These are phyloP conservation scores for Dissoconium aciculare DNA, from an alignment of 2,329 filamentous ascomycete species.

Conservation along the genomic window DNA sequence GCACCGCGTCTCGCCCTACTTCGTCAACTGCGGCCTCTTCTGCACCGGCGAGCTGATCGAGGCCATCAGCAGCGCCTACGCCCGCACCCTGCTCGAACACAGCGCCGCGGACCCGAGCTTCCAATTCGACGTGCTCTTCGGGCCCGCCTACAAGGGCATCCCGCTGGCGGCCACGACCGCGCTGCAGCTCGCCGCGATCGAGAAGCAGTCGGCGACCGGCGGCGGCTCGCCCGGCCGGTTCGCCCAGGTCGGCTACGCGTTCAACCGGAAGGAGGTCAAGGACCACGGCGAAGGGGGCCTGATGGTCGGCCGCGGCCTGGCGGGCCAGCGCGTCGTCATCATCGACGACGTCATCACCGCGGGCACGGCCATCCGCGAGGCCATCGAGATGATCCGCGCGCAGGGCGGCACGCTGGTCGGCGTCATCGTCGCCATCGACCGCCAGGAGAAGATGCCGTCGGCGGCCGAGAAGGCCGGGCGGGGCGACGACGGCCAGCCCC, in stretches of 20 bases:
- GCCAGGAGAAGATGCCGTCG: conserved; percentile 65
- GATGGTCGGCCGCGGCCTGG: conserved; percentile 75
- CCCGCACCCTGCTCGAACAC: conserved; percentile 41
- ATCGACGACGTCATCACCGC: conserved; percentile 96
- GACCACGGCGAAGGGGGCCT: conserved; percentile 88
- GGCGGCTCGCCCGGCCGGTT: too few species aligned
- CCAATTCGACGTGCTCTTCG: conserved; percentile 74
- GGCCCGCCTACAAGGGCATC: conserved; percentile 93
- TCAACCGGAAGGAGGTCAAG: conserved; percentile 94
- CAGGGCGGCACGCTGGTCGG: conserved; percentile 76
- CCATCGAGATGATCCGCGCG: conserved; percentile 72
- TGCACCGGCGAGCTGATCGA: conserved; percentile 64
- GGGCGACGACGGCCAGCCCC: conserved; percentile 50
- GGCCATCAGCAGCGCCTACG: conserved; percentile 70
- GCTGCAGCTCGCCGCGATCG: conserved; percentile 58
- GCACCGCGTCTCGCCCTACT: conserved; percentile 80
- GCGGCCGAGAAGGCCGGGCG: conserved; percentile 26
- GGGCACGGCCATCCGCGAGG: conserved; percentile 84
- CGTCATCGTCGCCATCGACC: conserved; percentile 76
- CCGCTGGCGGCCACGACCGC: conserved; percentile 68
- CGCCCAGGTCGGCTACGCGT: conserved; percentile 62
- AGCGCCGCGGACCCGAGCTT: conserved; percentile 31
- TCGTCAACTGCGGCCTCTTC: conserved; percentile 92
- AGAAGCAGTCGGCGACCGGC: conserved; percentile 31
- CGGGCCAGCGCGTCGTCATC: conserved; percentile 74